These are phyloP conservation scores for Dothideomycetes sp. DNA, from an alignment of 2,329 filamentous ascomycete genomes.

Conservation along the genomic window DNA sequence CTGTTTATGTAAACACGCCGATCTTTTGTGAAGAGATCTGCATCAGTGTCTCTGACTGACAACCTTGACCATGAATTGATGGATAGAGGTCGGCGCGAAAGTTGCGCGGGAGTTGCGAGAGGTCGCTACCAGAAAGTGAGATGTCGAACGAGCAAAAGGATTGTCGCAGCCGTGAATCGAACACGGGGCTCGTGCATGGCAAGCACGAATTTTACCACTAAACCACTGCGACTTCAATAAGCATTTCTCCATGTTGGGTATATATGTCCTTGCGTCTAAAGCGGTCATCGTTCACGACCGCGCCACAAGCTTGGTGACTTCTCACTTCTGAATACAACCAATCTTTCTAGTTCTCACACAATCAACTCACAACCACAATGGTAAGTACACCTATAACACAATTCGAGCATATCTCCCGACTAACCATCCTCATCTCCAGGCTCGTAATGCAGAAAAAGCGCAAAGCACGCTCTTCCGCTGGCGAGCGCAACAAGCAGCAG, in stretches of 20 bases:
- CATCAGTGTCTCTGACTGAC: too few relatives aligned
- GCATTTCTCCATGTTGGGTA: too few relatives aligned
- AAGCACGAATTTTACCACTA: slow-evolving; percentile 14
- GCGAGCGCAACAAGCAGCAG: slow-evolving; percentile 90
- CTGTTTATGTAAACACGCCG: neutral
- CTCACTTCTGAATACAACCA: too few relatives aligned
- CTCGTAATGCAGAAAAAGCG: slow-evolving; percentile 95
- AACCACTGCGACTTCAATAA: slow-evolving; percentile 12
- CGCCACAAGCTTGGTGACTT: too few relatives aligned
- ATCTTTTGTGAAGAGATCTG: neutral
- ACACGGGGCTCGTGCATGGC: slow-evolving; percentile 13
- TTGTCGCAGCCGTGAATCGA: slow-evolving; percentile 13
- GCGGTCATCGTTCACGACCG: too few relatives aligned
- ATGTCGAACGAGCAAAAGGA: neutral
- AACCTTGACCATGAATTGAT: too few relatives aligned
- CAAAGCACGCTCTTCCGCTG: slow-evolving; percentile 77
- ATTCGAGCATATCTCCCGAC: neutral
- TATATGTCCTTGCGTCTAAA: too few relatives aligned
- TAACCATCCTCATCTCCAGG: slow-evolving; percentile 40
- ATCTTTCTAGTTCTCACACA: neutral
- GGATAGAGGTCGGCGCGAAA: too few relatives aligned
- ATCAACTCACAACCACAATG: neutral
- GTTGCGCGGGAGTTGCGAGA: too few relatives aligned
- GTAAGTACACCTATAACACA: too few relatives aligned
- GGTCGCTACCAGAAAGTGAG: too few relatives aligned